Percentiles rank a stretch among this genome's conserved stretches.
These are phyloP conservation scores for Tremellales sp. DNA, from an alignment of 1,284 basidiomycete species.

Conservation along the genomic window DNA sequence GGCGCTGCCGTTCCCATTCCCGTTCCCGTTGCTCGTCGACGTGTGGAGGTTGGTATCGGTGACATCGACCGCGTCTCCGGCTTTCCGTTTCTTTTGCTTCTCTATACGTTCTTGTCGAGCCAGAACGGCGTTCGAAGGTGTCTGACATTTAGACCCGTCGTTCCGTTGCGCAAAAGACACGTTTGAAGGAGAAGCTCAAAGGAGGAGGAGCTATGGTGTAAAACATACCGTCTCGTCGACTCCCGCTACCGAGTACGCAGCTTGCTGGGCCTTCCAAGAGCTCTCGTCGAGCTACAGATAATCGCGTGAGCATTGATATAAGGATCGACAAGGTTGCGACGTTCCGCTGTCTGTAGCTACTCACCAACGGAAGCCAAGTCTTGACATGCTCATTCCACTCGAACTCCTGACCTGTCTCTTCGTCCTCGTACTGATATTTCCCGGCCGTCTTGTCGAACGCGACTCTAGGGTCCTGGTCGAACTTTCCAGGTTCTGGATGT, in stretches of 20 bases:
- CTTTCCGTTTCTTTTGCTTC: slow-evolving; percentile 59
- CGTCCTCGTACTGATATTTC: slow-evolving; percentile 85
- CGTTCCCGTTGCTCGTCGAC: too few relatives aligned
- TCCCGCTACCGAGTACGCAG: slow-evolving; percentile 81
- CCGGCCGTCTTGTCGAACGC: slow-evolving; percentile 64
- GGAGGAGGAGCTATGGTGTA: slow-evolving; percentile 14
- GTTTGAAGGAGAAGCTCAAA: slow-evolving; percentile 14
- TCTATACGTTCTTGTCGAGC: slow-evolving; percentile 58
- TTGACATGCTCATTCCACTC: slow-evolving; percentile 77
- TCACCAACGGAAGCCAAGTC: slow-evolving; percentile 75
- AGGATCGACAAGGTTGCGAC: not conserved
- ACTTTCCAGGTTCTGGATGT: slow-evolving; percentile 52
- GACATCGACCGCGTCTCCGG: slow-evolving; percentile 64
- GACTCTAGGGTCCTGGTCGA: slow-evolving; percentile 71
- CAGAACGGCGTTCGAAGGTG: slow-evolving; percentile 75
- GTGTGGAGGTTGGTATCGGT: not conserved
- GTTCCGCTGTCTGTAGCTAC: slow-evolving; percentile 35
- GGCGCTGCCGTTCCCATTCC: slow-evolving; percentile 3
- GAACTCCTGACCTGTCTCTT: slow-evolving; percentile 72
- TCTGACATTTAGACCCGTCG: slow-evolving; percentile 51
- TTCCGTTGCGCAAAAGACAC: not conserved
- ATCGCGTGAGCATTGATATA: slow-evolving; percentile 2
- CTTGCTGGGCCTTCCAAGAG: slow-evolving; percentile 77
- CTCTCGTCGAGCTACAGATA: slow-evolving; percentile 71
- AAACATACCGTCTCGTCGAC: slow-evolving; percentile 80